These are phyloP conservation scores for Stevia rebaudiana DNA, from an alignment of 140 eudicot species.

Conservation along the genomic window DNA sequence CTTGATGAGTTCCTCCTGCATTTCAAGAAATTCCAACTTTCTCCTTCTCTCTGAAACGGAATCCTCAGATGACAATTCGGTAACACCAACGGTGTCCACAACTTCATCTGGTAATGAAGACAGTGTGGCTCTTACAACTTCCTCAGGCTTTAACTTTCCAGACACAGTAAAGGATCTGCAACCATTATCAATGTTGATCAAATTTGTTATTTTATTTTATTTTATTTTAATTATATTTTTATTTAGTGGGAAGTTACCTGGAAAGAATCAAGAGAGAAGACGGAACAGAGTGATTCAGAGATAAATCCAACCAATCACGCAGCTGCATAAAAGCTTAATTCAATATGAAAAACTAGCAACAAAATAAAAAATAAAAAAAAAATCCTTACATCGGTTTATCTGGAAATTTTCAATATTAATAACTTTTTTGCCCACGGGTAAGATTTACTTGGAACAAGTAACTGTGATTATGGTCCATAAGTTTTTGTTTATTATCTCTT, in stretches of 20 bases:
- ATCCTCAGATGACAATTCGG: constrained; percentile 74
- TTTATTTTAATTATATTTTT: not conserved
- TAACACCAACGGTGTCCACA: constrained; percentile 70
- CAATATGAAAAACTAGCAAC: constrained; percentile 1
- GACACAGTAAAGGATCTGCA: constrained; percentile 68
- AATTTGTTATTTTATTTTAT: not conserved
- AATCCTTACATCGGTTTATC: not conserved
- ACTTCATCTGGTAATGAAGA: constrained; percentile 87
- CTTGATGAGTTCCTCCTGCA: constrained; percentile 84
- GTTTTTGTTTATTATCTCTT: not conserved
- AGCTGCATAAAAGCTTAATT: constrained; percentile 49
- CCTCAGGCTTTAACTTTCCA: constrained; percentile 72
- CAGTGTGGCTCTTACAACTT: constrained; percentile 63
- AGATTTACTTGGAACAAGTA: not conserved
- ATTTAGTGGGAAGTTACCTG: constrained; percentile 60
- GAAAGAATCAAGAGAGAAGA: constrained; percentile 83
- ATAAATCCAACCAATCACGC: constrained; percentile 83
- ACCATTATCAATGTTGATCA: constrained; percentile 6
- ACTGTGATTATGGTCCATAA: not conserved
- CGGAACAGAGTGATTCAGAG: constrained; percentile 83
- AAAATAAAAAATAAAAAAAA: not conserved
- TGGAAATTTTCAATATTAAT: not conserved
- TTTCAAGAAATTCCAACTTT: constrained; percentile 75
- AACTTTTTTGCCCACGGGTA: not conserved
- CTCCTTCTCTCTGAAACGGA: constrained; percentile 75